Evolutionary conservation across 129 eudicot species (phyloP).

Genomic region (Gnaphalium uliginosum): DNA sequence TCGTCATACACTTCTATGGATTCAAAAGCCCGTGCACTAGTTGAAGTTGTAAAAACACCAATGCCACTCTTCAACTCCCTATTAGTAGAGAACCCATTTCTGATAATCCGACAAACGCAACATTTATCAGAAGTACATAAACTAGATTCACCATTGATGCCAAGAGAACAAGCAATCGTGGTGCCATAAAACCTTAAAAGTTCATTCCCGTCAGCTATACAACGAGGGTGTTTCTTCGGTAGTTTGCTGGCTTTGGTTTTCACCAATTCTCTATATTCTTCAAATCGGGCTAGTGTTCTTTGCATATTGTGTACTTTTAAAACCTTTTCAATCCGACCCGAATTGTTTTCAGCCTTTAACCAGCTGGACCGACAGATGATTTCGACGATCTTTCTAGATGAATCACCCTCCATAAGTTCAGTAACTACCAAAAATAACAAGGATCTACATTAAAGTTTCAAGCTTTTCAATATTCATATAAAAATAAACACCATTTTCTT

Average conservation of each 20-base stretch:
- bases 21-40: constrained; percentile 89
- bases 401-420: constrained; percentile 90
- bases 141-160: constrained; percentile 72
- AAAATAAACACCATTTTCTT: constrained; percentile 6
- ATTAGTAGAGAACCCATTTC: constrained; percentile 68
- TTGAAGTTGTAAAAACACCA: constrained; percentile 95
- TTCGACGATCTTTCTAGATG: constrained; percentile 95
- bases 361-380: constrained; percentile 91
- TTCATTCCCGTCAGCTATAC: constrained; percentile 95
- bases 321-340: constrained; percentile 79
- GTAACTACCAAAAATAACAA: constrained; percentile 58
- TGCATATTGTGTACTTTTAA: constrained; percentile 94
- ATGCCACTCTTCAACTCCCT: constrained; percentile 67
- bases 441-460: constrained; percentile 6
- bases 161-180: constrained; percentile 77
- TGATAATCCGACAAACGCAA: constrained; percentile 78
- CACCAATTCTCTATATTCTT: constrained; percentile 84
- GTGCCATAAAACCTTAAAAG: constrained; percentile 90
- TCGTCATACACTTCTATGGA: constrained; percentile 47
- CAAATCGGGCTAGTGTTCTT: constrained; percentile 81
- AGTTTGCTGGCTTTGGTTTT: constrained; percentile 88
- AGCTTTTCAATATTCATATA: constrained; percentile 4
- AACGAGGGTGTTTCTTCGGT: constrained; percentile 92
- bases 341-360: constrained; percentile 77
- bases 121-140: constrained; percentile 80